Evolutionary conservation across 1,284 basidiomycete genomes (phyloP).

Genomic region (Fomitopsis schrenkii): DNA sequence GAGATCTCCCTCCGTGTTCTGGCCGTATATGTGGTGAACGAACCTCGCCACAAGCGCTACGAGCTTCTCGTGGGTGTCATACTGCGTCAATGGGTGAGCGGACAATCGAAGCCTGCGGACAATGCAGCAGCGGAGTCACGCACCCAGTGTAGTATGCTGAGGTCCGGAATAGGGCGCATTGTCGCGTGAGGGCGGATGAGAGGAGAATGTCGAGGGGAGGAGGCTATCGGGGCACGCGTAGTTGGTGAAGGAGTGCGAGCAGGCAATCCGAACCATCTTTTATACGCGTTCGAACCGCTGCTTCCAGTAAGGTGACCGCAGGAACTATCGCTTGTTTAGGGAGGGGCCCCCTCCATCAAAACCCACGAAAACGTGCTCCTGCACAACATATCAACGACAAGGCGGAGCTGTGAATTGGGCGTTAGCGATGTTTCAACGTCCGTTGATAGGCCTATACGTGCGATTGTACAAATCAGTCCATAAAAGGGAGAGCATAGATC

Average conservation of each 20-base stretch:
- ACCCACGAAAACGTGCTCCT: too few relatives aligned
- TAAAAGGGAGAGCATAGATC: too few relatives aligned
- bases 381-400: neutral
- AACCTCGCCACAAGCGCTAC: neutral
- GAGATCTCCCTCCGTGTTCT: neutral
- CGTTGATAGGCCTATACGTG: neutral
- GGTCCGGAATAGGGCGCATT: neutral
- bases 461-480: too few relatives aligned
- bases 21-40: neutral
- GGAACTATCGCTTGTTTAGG: too few relatives aligned
- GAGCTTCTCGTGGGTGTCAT: neutral
- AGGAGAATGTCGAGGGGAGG: neutral
- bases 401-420: neutral
- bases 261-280: neutral
- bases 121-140: neutral
- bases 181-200: neutral
- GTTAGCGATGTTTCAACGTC: neutral
- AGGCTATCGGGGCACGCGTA: neutral
- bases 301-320: neutral
- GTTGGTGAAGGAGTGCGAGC: neutral
- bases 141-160: neutral
- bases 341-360: too few relatives aligned
- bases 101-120: neutral
- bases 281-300: neutral
- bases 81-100: neutral